These are phyloP conservation scores for Leucoagaricus sp. DNA, from an alignment of 1,284 basidiomycete genomes.

Conservation along the genomic window DNA sequence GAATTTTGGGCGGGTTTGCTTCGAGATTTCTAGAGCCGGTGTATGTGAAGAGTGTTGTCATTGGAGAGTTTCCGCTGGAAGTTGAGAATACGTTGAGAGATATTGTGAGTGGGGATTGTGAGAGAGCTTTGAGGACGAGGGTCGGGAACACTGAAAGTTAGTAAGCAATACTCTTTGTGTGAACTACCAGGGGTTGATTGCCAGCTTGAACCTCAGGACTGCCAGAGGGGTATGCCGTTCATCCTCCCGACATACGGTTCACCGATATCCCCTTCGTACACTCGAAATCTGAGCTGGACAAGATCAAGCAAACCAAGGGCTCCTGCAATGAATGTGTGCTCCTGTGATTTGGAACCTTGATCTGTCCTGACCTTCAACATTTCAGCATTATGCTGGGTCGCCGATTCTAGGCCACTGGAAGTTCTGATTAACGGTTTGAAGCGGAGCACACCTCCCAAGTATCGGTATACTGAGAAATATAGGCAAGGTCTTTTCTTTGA, in stretches of 20 bases:
- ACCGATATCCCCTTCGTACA: constrained; percentile 60
- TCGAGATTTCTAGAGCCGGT: constrained; percentile 60
- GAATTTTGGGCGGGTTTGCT: constrained; percentile 82
- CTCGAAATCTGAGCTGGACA: constrained; percentile 46
- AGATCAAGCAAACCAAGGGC: constrained; percentile 23
- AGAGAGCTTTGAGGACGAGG: constrained; percentile 59
- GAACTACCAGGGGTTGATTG: background rate
- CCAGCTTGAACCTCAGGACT: constrained; percentile 33
- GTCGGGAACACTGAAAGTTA: constrained; percentile 40
- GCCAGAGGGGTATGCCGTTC: constrained; percentile 46
- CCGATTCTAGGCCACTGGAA: constrained; percentile 49
- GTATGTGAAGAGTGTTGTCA: constrained; percentile 63
- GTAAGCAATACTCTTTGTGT: no score
- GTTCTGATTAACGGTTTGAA: constrained; percentile 76
- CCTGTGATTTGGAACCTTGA: background rate
- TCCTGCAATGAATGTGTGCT: constrained; percentile 69
- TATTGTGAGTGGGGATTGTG: constrained; percentile 44
- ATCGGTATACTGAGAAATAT: constrained; percentile 59
- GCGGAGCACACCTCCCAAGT: constrained; percentile 73
- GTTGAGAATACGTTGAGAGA: constrained; percentile 28
- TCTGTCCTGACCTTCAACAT: background rate
- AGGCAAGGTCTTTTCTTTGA: constrained; percentile 42
- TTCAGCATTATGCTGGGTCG: constrained; percentile 69
- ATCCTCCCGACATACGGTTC: constrained; percentile 55
- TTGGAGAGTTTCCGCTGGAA: constrained; percentile 64